Evolutionary conservation across 1,284 basidiomycete genomes (phyloP).

Genomic region (Trichosporon sp.): DNA sequence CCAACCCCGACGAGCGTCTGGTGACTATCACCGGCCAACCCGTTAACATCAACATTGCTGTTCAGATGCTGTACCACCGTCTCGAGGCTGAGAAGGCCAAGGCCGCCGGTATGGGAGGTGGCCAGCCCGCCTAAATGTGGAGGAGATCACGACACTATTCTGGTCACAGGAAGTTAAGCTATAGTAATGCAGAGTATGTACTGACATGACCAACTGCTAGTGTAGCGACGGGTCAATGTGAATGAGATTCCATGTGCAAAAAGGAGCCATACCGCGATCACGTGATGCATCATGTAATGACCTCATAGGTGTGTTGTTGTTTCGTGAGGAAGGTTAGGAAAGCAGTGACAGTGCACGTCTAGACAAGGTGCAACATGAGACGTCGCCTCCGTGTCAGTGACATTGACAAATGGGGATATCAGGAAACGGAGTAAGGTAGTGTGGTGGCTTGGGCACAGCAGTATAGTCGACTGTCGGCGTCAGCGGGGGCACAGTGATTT

Average conservation of each 20-base stretch:
- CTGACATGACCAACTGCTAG: slow-evolving; percentile 9
- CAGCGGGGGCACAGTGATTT: neutral
- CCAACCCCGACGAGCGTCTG: slow-evolving; percentile 75
- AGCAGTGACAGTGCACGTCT: neutral
- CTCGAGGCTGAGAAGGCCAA: slow-evolving; percentile 39
- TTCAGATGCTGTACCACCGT: slow-evolving; percentile 76
- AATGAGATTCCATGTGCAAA: slow-evolving; percentile 18
- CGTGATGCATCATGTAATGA: slow-evolving; percentile 11
- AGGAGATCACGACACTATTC: slow-evolving; percentile 6
- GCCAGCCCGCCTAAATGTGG: slow-evolving; percentile 23
- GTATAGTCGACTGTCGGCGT: slow-evolving; percentile 1
- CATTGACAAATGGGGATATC: neutral
- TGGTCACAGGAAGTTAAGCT: slow-evolving; percentile 13
- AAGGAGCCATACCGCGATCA: neutral
- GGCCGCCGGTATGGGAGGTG: slow-evolving; percentile 23
- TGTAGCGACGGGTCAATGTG: slow-evolving; percentile 17
- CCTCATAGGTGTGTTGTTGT: neutral
- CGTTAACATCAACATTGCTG: slow-evolving; percentile 93
- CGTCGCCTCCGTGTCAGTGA: neutral
- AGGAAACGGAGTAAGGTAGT: neutral
- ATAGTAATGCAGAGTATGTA: neutral
- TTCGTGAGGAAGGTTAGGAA: neutral
- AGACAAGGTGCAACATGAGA: neutral
- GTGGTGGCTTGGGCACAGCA: neutral
- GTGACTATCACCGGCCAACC: slow-evolving; percentile 95